phyloP scores from a whole-genome alignment of 768 basidiomycete genomes.

The Lyophyllum atratum region DNA sequence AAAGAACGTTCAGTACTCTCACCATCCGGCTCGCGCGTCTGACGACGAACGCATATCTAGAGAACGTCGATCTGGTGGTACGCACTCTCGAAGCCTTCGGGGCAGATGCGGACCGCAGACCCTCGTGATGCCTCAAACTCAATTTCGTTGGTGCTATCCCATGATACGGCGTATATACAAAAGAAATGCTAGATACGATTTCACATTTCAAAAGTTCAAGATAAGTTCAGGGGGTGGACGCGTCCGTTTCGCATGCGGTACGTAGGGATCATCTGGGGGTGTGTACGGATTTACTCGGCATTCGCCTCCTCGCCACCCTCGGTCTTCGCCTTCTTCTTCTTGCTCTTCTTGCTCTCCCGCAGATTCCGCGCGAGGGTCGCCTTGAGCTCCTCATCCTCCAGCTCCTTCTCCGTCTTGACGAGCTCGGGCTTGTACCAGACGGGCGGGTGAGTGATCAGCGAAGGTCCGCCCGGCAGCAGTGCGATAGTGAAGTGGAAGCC shows the following conservation, averaged over 20 bases:
- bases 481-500: constrained; percentile 98
- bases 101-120: constrained; percentile 52
- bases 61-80: constrained; percentile 84
- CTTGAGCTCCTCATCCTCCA: constrained; percentile 88
- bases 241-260: background rate
- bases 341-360: constrained; percentile 89
- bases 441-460: constrained; percentile 85
- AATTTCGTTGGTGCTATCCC: constrained; percentile 1
- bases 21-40: constrained; percentile 87
- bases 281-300: constrained; percentile 25
- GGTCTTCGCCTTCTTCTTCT: constrained; percentile 77
- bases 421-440: constrained; percentile 93
- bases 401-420: constrained; percentile 85
- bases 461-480: constrained; percentile 85
- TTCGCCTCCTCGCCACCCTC: constrained; percentile 50
- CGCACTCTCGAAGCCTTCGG: constrained; percentile 83
- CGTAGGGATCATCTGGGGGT: background rate
- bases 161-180: constrained; percentile 2
- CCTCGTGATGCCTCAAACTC: constrained; percentile 10
- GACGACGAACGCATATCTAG: constrained; percentile 83
- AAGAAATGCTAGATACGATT: background rate
- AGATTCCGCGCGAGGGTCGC: constrained; percentile 74
- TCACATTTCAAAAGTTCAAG: too few species aligned
- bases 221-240: background rate
- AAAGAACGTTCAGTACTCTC: constrained; percentile 71